Conservation (phyloP, 306 rosid species). For the Lagenaria siceraria region DNA sequence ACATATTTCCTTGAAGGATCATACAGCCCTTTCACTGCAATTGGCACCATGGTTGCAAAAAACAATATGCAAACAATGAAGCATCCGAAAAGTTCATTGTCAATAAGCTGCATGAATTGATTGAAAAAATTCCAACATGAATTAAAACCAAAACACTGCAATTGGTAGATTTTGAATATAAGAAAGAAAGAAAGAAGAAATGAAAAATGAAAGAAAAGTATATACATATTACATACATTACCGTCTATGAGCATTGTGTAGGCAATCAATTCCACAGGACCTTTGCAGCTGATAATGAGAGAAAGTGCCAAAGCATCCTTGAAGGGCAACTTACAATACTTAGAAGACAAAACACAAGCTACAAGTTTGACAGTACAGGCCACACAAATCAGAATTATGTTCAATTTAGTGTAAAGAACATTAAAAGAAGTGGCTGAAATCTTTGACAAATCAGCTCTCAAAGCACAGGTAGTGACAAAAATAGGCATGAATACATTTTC, state of each 20-base stretch:
- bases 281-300: conserved; percentile 41
- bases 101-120: conserved; percentile 15
- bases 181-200: too few species aligned
- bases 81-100: background rate
- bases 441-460: conserved; percentile 27
- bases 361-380: conserved; percentile 18
- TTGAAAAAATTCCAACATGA: too few species aligned
- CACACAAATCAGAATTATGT: background rate
- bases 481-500: conserved; percentile 34
- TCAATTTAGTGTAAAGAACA: background rate
- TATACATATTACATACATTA: conserved; percentile 1
- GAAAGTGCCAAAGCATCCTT: conserved; percentile 29
- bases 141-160: too few species aligned
- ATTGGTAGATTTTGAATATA: too few species aligned
- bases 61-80: conserved; percentile 7
- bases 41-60: conserved; percentile 16
- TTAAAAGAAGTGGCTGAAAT: background rate
- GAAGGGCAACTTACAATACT: conserved; percentile 23
- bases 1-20: conserved; percentile 52
- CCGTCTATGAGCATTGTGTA: conserved; percentile 15
- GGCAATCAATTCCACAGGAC: conserved; percentile 35
- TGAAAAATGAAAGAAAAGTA: background rate
- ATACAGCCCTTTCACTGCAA: conserved; percentile 21
- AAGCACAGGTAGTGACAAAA: conserved; percentile 27
- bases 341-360: conserved; percentile 17